Conservation (phyloP, 2,329 filamentous ascomycete genomes). For the Fusarium sterilihyphosum region DNA sequence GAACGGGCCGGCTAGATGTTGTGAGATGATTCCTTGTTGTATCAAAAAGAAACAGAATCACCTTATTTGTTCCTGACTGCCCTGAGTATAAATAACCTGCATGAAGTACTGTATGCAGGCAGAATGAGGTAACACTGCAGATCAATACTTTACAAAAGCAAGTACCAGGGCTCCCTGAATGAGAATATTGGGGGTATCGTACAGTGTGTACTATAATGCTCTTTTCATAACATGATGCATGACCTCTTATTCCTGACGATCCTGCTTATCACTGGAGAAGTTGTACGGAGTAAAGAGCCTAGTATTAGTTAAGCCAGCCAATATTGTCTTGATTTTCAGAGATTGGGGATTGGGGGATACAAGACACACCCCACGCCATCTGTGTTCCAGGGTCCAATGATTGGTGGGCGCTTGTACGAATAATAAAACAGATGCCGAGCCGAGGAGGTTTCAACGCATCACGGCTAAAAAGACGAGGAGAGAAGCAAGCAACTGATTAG, state of each 20-base stretch:
- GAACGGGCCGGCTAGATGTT: neutral
- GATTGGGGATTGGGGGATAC: neutral
- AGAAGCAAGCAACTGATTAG: neutral
- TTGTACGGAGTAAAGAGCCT: neutral
- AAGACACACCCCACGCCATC: constrained; percentile 5
- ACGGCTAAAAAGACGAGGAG: constrained; percentile 7
- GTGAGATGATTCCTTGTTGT: neutral
- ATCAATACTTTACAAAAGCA: constrained; percentile 2
- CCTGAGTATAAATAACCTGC: constrained; percentile 5
- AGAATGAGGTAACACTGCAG: constrained; percentile 23
- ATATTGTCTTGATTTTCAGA: neutral
- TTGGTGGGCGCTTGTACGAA: constrained; percentile 24
- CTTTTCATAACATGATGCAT: constrained; percentile 2
- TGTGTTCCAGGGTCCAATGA: constrained; percentile 12
- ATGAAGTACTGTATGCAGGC: neutral
- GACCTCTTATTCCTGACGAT: constrained; percentile 14
- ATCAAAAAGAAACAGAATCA: neutral
- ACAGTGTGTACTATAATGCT: too few species aligned
- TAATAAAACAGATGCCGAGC: constrained; percentile 4
- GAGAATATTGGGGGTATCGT: neutral
- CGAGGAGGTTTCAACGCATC: constrained; percentile 3
- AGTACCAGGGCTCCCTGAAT: neutral
- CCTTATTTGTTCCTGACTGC: constrained; percentile 1
- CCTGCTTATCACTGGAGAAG: constrained; percentile 13
- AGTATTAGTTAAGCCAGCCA: neutral